Percentiles rank a stretch among this genome's conserved stretches.
Evolutionary conservation across 805 yeast species (phyloP).

Genomic region (Hanseniaspora singularis): DNA sequence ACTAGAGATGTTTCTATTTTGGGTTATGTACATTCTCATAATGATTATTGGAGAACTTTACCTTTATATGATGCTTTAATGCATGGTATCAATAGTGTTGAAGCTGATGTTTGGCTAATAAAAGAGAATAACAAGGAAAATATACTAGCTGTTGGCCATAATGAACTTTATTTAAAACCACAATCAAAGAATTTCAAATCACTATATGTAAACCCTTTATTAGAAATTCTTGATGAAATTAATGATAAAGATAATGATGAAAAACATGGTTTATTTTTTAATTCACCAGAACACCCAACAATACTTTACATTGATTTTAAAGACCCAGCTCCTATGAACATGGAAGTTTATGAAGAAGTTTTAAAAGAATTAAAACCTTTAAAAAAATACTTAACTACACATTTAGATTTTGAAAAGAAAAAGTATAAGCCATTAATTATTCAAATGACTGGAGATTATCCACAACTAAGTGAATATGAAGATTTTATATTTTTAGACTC

Average conservation of each 20-base stretch:
- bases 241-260: slow-evolving; percentile 26
- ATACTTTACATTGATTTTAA: slow-evolving; percentile 56
- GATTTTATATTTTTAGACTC: slow-evolving; percentile 16
- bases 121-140: slow-evolving; percentile 28
- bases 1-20: slow-evolving; percentile 23
- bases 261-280: slow-evolving; percentile 35
- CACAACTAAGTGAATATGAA: slow-evolving; percentile 22
- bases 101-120: slow-evolving; percentile 52
- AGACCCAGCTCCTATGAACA: slow-evolving; percentile 28
- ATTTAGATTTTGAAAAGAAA: slow-evolving; percentile 2
- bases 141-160: slow-evolving; percentile 53
- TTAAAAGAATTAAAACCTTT: slow-evolving; percentile 33
- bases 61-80: slow-evolving; percentile 48
- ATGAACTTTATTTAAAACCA: slow-evolving; percentile 35
- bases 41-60: slow-evolving; percentile 51
- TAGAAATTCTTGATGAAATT: slow-evolving; percentile 36
- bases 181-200: slow-evolving; percentile 34
- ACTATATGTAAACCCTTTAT: slow-evolving; percentile 45
- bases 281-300: slow-evolving; percentile 38
- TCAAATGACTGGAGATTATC: slow-evolving; percentile 56
- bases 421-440: slow-evolving; percentile 41
- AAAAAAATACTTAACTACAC: slow-evolving; percentile 36
- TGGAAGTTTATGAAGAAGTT: slow-evolving; percentile 35
- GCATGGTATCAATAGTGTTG: slow-evolving; percentile 45
- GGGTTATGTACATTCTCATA: slow-evolving; percentile 46